Percentiles rank a stretch among this genome's conserved stretches.
Evolutionary conservation across 345 rosid genomes (phyloP).

Genomic region (Pistacia integerrima): DNA sequence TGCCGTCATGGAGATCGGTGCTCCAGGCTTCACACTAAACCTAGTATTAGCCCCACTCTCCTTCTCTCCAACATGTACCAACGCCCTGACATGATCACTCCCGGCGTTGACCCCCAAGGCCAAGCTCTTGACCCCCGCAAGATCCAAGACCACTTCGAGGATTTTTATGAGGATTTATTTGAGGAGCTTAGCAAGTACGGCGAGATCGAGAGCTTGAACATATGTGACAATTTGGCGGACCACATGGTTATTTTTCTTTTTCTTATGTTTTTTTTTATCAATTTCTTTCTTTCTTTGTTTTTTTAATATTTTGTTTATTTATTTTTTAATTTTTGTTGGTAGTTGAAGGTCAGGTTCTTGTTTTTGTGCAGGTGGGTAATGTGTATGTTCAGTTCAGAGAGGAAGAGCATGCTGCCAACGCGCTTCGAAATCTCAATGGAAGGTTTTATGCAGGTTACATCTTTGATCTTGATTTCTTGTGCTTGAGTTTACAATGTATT

Average conservation of each 20-base stretch:
- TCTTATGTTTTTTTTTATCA: background rate
- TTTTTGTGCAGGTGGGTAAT: conserved; percentile 51
- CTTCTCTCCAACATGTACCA: conserved; percentile 68
- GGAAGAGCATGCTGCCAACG: conserved; percentile 63
- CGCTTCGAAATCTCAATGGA: conserved; percentile 45
- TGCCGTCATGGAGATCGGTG: conserved; percentile 67
- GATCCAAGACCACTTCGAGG: conserved; percentile 61
- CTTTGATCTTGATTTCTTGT: background rate
- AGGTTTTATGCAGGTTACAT: conserved; percentile 51
- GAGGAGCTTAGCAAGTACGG: conserved; percentile 63
- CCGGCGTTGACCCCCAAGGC: conserved; percentile 49
- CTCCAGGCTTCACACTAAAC: conserved; percentile 66
- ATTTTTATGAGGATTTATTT: conserved; percentile 52
- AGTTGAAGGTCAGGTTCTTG: background rate
- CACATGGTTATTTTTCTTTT: conserved; percentile 42
- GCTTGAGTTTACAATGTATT: too few species aligned
- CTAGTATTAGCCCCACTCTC: conserved; percentile 54
- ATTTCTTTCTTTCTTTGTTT: background rate
- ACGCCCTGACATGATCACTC: conserved; percentile 61
- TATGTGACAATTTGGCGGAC: conserved; percentile 62
- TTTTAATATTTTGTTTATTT: background rate
- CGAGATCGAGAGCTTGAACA: conserved; percentile 49
- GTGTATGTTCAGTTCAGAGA: conserved; percentile 63
- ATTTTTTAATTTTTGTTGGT: background rate
- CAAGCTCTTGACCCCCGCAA: conserved; percentile 53